These are phyloP conservation scores for Komagataella kurtzmanii DNA, from an alignment of 805 yeast species.

Conservation along the genomic window DNA sequence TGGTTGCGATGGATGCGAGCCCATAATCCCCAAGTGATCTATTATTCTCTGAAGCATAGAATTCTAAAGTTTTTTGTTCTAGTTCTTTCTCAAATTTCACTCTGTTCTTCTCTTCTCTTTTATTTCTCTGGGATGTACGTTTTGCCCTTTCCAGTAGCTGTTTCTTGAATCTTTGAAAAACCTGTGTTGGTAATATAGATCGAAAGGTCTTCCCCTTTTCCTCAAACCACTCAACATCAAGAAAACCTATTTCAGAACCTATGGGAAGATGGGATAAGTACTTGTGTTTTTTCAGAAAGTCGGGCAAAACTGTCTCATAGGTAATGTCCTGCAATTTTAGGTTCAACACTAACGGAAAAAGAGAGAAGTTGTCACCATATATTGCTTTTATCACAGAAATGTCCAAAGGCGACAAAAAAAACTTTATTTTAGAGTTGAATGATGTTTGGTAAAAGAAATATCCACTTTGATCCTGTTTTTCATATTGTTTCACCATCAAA, in stretches of 20 bases:
- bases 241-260: slow-evolving; percentile 72
- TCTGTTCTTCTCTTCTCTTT: slow-evolving; percentile 49
- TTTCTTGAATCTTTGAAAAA: slow-evolving; percentile 30
- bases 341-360: slow-evolving; percentile 54
- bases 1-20: slow-evolving; percentile 3
- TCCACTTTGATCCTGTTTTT: slow-evolving; percentile 22
- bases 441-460: slow-evolving; percentile 72
- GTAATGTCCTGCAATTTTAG: slow-evolving; percentile 58
- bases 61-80: slow-evolving; percentile 43
- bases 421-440: slow-evolving; percentile 52
- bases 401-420: slow-evolving; percentile 68
- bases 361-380: slow-evolving; percentile 41
- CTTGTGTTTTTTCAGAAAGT: slow-evolving; percentile 46
- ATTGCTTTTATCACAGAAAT: slow-evolving; percentile 53
- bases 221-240: slow-evolving; percentile 73
- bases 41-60: slow-evolving; percentile 45
- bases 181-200: slow-evolving; percentile 23
- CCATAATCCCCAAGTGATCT: slow-evolving; percentile 22
- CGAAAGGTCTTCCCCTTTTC: slow-evolving; percentile 1
- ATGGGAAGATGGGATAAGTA: slow-evolving; percentile 72
- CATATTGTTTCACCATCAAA: slow-evolving; percentile 1
- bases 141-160: slow-evolving; percentile 48
- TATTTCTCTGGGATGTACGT: slow-evolving; percentile 30
- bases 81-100: slow-evolving; percentile 40
- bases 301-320: slow-evolving; percentile 51